Evolutionary conservation across 163 green algal species (phyloP).

Genomic region (Volvox carteri): DNA sequence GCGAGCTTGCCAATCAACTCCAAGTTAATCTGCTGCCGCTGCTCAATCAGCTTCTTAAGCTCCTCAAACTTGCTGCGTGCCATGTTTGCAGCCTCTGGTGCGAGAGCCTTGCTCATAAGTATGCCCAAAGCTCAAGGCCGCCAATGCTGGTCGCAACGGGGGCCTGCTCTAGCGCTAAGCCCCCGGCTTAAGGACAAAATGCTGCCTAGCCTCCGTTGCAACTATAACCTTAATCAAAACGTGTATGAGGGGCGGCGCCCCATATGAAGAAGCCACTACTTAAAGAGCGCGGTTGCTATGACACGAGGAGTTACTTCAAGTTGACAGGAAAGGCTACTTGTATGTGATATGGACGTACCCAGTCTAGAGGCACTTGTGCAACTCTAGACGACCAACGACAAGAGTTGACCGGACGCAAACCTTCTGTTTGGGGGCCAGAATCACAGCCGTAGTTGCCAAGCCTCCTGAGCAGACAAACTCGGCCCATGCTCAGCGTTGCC

Average conservation of each 20-base stretch:
- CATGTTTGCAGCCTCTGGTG: not conserved
- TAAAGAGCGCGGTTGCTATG: not conserved
- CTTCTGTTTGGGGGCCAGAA: too few relatives aligned
- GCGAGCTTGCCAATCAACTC: slow-evolving; percentile 30
- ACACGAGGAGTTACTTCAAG: not conserved
- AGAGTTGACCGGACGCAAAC: not conserved
- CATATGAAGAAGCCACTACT: not conserved
- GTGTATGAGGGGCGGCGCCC: not conserved
- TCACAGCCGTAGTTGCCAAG: not conserved
- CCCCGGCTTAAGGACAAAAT: not conserved
- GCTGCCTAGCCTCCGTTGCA: not conserved
- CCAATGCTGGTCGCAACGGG: not conserved
- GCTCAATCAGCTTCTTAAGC: slow-evolving; percentile 47
- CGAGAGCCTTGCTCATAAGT: slow-evolving; percentile 19
- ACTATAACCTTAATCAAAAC: not conserved
- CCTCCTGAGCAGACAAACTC: not conserved
- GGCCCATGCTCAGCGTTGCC: not conserved
- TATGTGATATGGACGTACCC: not conserved
- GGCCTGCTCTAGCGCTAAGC: slow-evolving; percentile 6
- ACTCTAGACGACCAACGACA: not conserved
- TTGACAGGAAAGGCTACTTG: not conserved
- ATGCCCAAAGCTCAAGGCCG: too few relatives aligned
- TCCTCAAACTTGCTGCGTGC: slow-evolving; percentile 46
- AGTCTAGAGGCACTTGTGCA: not conserved
- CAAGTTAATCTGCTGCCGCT: slow-evolving; percentile 32